Evolutionary conservation across 140 eudicot genomes (phyloP).

Genomic region (Bidens hawaiensis): DNA sequence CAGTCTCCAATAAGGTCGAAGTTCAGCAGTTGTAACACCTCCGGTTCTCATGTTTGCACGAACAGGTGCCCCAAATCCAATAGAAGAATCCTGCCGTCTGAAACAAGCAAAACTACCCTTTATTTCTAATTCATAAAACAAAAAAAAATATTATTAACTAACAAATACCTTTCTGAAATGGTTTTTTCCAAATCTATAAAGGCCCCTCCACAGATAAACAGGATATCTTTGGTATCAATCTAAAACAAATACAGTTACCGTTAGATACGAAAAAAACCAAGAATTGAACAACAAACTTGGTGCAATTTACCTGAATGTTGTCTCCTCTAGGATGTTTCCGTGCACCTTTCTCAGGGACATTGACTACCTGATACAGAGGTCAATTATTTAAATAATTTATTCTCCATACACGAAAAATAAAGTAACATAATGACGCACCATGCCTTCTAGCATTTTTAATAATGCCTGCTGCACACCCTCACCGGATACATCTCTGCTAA

Average conservation of each 20-base stretch:
- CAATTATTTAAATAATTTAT: neutral
- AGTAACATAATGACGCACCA: slow-evolving; percentile 44
- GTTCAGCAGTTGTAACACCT: slow-evolving; percentile 66
- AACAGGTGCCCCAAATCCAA: slow-evolving; percentile 97
- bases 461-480: slow-evolving; percentile 98
- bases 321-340: slow-evolving; percentile 97
- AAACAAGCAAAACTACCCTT: neutral
- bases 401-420: neutral
- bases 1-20: slow-evolving; percentile 85
- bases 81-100: slow-evolving; percentile 95
- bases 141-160: neutral
- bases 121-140: neutral
- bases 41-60: slow-evolving; percentile 94
- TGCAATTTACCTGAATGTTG: slow-evolving; percentile 71
- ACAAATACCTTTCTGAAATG: slow-evolving; percentile 81
- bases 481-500: slow-evolving; percentile 95
- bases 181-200: slow-evolving; percentile 94
- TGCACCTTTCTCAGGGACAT: slow-evolving; percentile 95
- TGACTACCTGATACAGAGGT: slow-evolving; percentile 53
- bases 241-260: slow-evolving; percentile 20
- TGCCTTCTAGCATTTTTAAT: slow-evolving; percentile 88
- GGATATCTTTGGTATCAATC: slow-evolving; percentile 96
- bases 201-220: slow-evolving; percentile 96
- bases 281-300: neutral
- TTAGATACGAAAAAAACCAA: slow-evolving; percentile 1